A percentile compares a stretch with the other conserved stretches of the same genome.
These are phyloP conservation scores for Rostrohypoxylon terebratum DNA, from an alignment of 495 filamentous ascomycete species.

Conservation along the genomic window DNA sequence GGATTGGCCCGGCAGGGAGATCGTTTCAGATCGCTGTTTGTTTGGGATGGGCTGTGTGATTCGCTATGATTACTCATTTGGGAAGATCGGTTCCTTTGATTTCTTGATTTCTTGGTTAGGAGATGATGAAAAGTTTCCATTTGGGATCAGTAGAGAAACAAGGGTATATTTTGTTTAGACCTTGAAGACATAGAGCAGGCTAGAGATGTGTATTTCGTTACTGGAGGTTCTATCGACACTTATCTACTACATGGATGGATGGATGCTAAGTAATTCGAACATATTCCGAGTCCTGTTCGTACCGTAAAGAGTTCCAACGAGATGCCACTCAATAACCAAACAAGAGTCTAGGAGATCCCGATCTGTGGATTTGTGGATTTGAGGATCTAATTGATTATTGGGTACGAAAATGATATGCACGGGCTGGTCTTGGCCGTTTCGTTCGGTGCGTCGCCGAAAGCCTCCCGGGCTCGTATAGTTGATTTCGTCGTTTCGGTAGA, in stretches of 20 bases:
- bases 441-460: conserved; percentile 18
- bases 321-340: not conserved
- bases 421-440: conserved; percentile 34
- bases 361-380: too few species aligned
- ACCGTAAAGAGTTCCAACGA: not conserved
- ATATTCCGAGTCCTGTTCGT: not conserved
- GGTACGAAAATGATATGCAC: conserved; percentile 12
- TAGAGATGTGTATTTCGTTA: not conserved
- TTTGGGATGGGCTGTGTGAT: conserved; percentile 7
- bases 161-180: not conserved
- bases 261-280: not conserved
- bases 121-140: not conserved
- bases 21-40: conserved; percentile 25
- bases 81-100: not conserved
- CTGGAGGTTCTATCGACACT: not conserved
- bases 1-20: conserved; percentile 25
- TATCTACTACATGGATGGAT: too few species aligned
- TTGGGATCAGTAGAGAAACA: not conserved
- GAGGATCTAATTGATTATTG: conserved; percentile 1
- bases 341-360: conserved; percentile 12
- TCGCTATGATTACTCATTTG: conserved; percentile 38
- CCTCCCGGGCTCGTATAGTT: conserved; percentile 2
- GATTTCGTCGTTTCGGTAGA: not conserved
- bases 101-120: not conserved
- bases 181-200: not conserved